These are phyloP conservation scores for Lactifluus pinguis DNA, from an alignment of 768 basidiomycete genomes.

Conservation along the genomic window DNA sequence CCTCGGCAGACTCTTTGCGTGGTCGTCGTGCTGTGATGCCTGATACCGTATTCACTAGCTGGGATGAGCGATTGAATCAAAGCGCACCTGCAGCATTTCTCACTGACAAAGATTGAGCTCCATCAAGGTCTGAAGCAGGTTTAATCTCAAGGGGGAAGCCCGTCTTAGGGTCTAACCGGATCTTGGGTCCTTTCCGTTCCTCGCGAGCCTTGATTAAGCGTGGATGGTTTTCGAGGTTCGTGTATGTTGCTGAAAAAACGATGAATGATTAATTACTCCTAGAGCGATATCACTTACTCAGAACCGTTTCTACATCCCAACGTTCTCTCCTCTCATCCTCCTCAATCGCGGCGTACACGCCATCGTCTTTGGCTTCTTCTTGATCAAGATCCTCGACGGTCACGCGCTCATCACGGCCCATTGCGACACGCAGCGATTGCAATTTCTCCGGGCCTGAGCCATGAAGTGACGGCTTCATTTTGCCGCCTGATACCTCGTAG, in stretches of 20 bases:
- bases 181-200: conserved; percentile 46
- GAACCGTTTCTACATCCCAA: conserved; percentile 96
- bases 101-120: conserved; percentile 6
- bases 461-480: conserved; percentile 66
- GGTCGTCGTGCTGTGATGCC: conserved; percentile 55
- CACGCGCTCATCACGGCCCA: conserved; percentile 62
- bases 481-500: conserved; percentile 85
- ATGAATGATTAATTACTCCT: neutral
- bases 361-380: conserved; percentile 31
- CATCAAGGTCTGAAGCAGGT: conserved; percentile 13
- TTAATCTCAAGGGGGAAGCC: conserved; percentile 56
- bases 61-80: neutral
- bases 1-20: conserved; percentile 68
- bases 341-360: conserved; percentile 33
- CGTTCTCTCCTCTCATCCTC: conserved; percentile 55
- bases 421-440: conserved; percentile 63
- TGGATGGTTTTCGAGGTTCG: conserved; percentile 97
- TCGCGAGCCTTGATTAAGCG: conserved; percentile 68
- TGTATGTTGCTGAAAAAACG: conserved; percentile 66
- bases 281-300: conserved; percentile 51
- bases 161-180: conserved; percentile 64
- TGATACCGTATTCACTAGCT: conserved; percentile 24
- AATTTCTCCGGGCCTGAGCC: conserved; percentile 74
- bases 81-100: conserved; percentile 1
- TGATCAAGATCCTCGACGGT: conserved; percentile 39